Evolutionary conservation across 1,139 yeast genomes (phyloP), one percentile per base, ranked within the genome.

Genomic region (Zygosaccharomyces sapae): DNA sequence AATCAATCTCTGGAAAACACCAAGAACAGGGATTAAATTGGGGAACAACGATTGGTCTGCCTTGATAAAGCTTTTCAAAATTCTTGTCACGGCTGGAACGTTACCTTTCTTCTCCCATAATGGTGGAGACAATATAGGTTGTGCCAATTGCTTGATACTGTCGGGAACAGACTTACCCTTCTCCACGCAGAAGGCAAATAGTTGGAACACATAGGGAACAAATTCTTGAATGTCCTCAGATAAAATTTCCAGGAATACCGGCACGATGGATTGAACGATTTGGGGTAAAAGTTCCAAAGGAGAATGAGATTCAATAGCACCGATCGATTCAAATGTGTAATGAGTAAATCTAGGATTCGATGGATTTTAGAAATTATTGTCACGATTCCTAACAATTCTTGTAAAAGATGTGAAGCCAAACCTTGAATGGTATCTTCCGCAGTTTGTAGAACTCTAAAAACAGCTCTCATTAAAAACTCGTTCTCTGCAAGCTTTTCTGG

Each of bases 401-500:
- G 74, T 41, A 86, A 70, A 24, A 76, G 53, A 16, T 79, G 75
- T 8, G 71, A 54, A 45, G 75, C 70, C 47, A 75, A 70, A 18
- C 69, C 63, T 22, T 66, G 65, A 12, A 81, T 61, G 1, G 80
- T 67, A 49, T 86, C 88, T 62, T 87, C 95, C 13, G 86, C 75
- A 4, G 90, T 82, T 50, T 83, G 74, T 49, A 92, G 70, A 5
- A 90, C 81, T 59, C 97, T 77, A 90, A 89, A 88, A 3, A 87
- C 73, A 55, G 95, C 80, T 63, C 85, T 88, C 81, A 92, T 85
- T 62, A 92, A 72, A 62, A 87, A 92, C 63, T 94, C 98, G 66
- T 94, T 94, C 64, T 92, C 97, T 0, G 97, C 92, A 51, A 94
- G 72, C 63, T 89, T 90, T 65, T 90, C 97, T 0, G 97, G 97